Percentiles rank a stretch among this genome's conserved stretches.
Conservation (phyloP, 805 yeast species). For the Kazachstania taianensis region DNA sequence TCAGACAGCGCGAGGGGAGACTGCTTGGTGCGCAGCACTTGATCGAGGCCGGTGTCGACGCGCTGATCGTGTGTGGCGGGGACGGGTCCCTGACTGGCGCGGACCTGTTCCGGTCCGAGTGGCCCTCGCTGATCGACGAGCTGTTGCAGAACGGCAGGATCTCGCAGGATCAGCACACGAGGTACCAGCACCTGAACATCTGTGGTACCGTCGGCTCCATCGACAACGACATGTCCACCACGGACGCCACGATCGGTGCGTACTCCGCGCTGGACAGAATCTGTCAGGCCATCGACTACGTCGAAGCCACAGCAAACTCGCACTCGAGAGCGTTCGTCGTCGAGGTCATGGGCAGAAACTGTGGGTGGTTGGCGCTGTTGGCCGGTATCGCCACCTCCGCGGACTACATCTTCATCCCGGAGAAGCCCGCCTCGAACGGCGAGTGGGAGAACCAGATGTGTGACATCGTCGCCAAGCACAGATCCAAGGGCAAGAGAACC, state of each 20-base stretch:
- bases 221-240: constrained; percentile 77
- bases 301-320: constrained; percentile 75
- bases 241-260: constrained; percentile 76
- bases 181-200: constrained; percentile 49
- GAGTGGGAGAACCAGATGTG: constrained; percentile 64
- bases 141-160: constrained; percentile 39
- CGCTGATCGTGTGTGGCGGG: constrained; percentile 73
- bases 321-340: constrained; percentile 78
- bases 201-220: constrained; percentile 77
- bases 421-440: constrained; percentile 53
- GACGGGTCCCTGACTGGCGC: constrained; percentile 81
- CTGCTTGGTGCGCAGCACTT: constrained; percentile 53
- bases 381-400: constrained; percentile 76
- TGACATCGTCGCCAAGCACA: constrained; percentile 51
- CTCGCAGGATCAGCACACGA: constrained; percentile 36
- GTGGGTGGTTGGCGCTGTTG: constrained; percentile 82
- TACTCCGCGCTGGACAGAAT: constrained; percentile 69
- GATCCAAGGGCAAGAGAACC: constrained; percentile 64
- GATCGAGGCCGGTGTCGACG: constrained; percentile 65
- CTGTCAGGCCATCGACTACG: constrained; percentile 62
- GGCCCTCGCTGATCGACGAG: constrained; percentile 63
- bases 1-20: constrained; percentile 58
- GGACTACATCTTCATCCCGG: constrained; percentile 73
- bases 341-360: constrained; percentile 84
- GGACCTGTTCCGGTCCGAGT: constrained; percentile 62